A percentile compares a stretch with the other conserved stretches of the same genome.
Evolutionary conservation across 1,139 yeast genomes (phyloP).

Genomic region (Suhomyces terraborum): DNA sequence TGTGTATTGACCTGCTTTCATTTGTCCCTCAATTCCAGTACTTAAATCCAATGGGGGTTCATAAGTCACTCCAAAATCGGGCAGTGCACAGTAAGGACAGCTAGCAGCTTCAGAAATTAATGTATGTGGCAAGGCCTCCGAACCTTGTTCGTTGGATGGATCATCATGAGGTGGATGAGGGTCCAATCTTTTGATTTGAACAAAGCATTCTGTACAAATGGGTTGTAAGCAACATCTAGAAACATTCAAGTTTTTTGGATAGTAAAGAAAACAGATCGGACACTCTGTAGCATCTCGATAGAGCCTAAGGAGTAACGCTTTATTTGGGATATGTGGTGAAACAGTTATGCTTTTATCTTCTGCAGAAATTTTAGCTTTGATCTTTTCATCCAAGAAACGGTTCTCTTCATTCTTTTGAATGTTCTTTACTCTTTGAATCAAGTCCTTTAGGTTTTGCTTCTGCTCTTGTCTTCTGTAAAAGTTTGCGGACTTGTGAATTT

Average conservation of each 20-base stretch:
- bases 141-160: slow-evolving; percentile 28
- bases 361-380: slow-evolving; percentile 20
- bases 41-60: slow-evolving; percentile 57
- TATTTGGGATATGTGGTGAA: slow-evolving; percentile 28
- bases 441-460: slow-evolving; percentile 50
- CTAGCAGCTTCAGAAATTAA: slow-evolving; percentile 83
- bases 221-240: slow-evolving; percentile 95
- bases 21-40: slow-evolving; percentile 55
- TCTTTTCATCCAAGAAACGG: slow-evolving; percentile 44
- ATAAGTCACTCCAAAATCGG: slow-evolving; percentile 83
- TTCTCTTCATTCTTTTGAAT: slow-evolving; percentile 59
- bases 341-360: slow-evolving; percentile 8
- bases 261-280: slow-evolving; percentile 89
- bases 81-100: slow-evolving; percentile 92
- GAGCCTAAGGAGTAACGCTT: slow-evolving; percentile 40
- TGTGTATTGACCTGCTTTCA: slow-evolving; percentile 15
- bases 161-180: slow-evolving; percentile 93
- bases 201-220: slow-evolving; percentile 95
- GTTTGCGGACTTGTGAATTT: slow-evolving; percentile 53
- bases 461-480: slow-evolving; percentile 57
- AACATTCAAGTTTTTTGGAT: slow-evolving; percentile 74
- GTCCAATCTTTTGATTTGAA: slow-evolving; percentile 88
- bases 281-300: slow-evolving; percentile 77
- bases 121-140: slow-evolving; percentile 51
- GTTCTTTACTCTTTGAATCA: slow-evolving; percentile 49